Conservation (phyloP, 805 yeast genomes). For the Saccharomycopsis sp. region DNA sequence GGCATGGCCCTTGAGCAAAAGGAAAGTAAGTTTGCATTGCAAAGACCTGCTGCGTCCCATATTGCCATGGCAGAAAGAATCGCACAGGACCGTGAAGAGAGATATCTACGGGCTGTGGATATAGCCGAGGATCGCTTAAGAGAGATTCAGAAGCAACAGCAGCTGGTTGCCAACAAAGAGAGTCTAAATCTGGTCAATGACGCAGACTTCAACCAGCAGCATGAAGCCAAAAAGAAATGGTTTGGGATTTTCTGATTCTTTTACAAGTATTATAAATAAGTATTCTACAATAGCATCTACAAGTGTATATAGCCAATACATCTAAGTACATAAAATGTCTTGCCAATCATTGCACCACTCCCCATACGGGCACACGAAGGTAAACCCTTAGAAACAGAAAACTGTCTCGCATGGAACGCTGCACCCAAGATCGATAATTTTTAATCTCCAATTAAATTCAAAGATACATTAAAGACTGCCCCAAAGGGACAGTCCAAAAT, state of each 20-base stretch:
- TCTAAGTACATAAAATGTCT: slow-evolving; percentile 30
- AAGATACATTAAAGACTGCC: slow-evolving; percentile 12
- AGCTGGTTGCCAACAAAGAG: not conserved
- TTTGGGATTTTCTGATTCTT: slow-evolving; percentile 20
- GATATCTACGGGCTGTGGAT: slow-evolving; percentile 39
- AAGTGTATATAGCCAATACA: not conserved
- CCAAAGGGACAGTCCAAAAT: slow-evolving; percentile 13
- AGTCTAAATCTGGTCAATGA: not conserved
- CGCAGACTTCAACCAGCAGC: not conserved
- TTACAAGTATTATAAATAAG: too few relatives aligned
- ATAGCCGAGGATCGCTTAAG: slow-evolving; percentile 32
- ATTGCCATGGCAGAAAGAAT: slow-evolving; percentile 67
- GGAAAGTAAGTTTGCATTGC: slow-evolving; percentile 46
- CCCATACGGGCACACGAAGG: slow-evolving; percentile 66
- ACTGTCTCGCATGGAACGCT: slow-evolving; percentile 43
- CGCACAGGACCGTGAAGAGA: slow-evolving; percentile 62
- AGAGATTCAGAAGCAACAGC: slow-evolving; percentile 1
- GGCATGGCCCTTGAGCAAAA: slow-evolving; percentile 18
- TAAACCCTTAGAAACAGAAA: slow-evolving; percentile 42
- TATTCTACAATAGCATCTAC: too few relatives aligned
- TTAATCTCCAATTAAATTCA: slow-evolving; percentile 39
- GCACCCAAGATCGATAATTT: slow-evolving; percentile 57
- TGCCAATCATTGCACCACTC: slow-evolving; percentile 54
- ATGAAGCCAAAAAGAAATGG: slow-evolving; percentile 8
- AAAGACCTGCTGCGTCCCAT: slow-evolving; percentile 66